These are phyloP conservation scores for Puccinia horiana DNA, from an alignment of 1,284 basidiomycete genomes.

Conservation along the genomic window DNA sequence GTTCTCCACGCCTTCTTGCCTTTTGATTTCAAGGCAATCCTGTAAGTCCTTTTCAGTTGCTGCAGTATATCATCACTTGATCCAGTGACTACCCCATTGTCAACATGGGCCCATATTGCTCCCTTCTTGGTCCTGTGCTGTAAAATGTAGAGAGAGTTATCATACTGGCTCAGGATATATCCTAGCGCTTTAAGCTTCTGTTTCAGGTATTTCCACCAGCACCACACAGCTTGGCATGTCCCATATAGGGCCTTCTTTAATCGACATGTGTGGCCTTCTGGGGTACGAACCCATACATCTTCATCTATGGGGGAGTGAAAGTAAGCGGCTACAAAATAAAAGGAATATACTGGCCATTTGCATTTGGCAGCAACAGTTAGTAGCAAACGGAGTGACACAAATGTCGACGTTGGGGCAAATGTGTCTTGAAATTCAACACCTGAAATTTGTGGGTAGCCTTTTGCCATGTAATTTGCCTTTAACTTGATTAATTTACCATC, in stretches of 20 bases:
- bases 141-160: no score
- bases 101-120: no score
- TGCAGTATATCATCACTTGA: no score
- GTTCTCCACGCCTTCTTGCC: no score
- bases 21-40: no score
- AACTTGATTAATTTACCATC: neutral
- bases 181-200: no score
- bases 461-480: neutral
- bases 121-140: no score
- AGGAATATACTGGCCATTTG: neutral
- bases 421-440: constrained; percentile 9
- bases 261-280: neutral
- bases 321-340: constrained; percentile 29
- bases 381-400: neutral
- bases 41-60: no score
- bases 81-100: no score
- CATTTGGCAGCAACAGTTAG: neutral
- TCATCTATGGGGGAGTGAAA: constrained; percentile 14
- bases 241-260: constrained; percentile 22
- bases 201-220: constrained; percentile 10
- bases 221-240: neutral
- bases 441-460: neutral
- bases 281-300: neutral
- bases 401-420: constrained; percentile 10
- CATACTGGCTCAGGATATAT: no score